Base-by-base conservation (phyloP, 805 yeast species). In the Lachancea sp. region DNA sequence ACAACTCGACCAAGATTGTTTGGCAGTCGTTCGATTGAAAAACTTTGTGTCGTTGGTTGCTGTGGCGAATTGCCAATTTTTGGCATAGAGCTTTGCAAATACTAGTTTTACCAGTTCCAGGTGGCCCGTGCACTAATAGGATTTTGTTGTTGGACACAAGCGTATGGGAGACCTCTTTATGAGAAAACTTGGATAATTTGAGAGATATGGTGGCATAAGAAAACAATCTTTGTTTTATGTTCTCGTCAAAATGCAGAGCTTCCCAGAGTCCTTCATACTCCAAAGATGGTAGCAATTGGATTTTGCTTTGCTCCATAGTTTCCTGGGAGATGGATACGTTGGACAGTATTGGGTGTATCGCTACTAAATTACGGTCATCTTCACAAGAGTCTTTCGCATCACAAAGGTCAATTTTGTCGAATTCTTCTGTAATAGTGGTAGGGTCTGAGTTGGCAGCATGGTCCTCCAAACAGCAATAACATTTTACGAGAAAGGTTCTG, bases 91-190 rank as follows among this genome's bases (percentile, higher is more conserved):
- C 63, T 32, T 55, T 66, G 32, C 71, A 65, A 3, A 69, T 38
- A 2, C 71, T 65, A 1, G 74, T 67, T 50, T 70, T 70, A 4
- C 75, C 75, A 2, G 72, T 66, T 1, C 75, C 75, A 3, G 75
- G 72, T 2, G 72, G 69, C 0, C 75, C 75, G 49, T 69, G 67
- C 1, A 69, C 43, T 19, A 60, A 40, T 4, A 60, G 34, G 15
- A 60, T 33, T 36, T 58, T 58, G 40, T 59, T 59, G 31, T 50
- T 58, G 16, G 46, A 43, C 9, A 55, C 34, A 1, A 44, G 29
- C n/a, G 40, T 15, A 7, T 41, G 37, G 13, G 45, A 40, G n/a
- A 36, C 8, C 26, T 22, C 17, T 32, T 36, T 29, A 12, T 29
- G 29, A 17, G 35, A 40, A 13, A 29, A 40, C 23, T 21, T 48